Percentiles rank a stretch among this genome's conserved stretches.
These are phyloP conservation scores for Penicillium expansum DNA, from an alignment of 2,329 filamentous ascomycete species.

Conservation along the genomic window DNA sequence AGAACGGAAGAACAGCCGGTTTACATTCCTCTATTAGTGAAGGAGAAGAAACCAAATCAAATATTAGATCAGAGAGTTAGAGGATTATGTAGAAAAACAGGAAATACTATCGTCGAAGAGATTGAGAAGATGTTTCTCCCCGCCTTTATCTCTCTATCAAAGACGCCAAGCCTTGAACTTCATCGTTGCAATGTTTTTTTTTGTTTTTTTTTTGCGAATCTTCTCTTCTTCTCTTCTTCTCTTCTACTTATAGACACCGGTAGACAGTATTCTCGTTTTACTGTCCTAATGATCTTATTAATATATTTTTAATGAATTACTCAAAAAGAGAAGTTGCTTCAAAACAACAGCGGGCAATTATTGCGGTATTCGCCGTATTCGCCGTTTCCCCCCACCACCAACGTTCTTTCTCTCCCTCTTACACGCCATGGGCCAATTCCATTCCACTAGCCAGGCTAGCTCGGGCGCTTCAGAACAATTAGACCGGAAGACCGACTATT, in stretches of 20 bases:
- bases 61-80: background rate
- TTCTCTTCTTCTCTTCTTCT: background rate
- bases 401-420: background rate
- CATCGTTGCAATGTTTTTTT: background rate
- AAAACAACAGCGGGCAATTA: background rate
- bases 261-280: background rate
- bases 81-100: background rate
- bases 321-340: background rate
- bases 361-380: background rate
- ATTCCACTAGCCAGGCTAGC: constrained; percentile 37
- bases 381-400: background rate
- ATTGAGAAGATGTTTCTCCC: background rate
- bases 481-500: constrained; percentile 49
- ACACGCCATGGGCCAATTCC: constrained; percentile 43
- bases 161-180: background rate
- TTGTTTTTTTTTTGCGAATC: no score
- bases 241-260: background rate
- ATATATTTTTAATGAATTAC: background rate
- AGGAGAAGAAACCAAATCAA: background rate
- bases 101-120: background rate
- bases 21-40: background rate
- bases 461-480: constrained; percentile 18
- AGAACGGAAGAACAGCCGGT: background rate
- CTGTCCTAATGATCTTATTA: background rate
- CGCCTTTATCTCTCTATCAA: background rate